These are phyloP conservation scores for Bisporella sp. DNA, from an alignment of 2,329 filamentous ascomycete species.

Conservation along the genomic window DNA sequence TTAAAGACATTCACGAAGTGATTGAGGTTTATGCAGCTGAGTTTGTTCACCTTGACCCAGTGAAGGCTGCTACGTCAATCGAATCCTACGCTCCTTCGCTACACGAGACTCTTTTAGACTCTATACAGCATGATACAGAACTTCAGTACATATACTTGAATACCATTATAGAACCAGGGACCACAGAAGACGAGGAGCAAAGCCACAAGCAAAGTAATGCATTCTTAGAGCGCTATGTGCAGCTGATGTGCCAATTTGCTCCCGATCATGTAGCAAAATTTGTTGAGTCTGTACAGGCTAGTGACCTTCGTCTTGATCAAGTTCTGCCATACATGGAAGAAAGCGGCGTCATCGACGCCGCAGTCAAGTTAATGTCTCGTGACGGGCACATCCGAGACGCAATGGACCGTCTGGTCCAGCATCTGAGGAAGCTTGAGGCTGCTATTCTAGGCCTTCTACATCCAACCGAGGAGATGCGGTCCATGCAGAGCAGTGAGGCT, in stretches of 20 bases:
- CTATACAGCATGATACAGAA: slow-evolving; percentile 45
- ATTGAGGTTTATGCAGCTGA: slow-evolving; percentile 50
- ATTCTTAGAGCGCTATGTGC: slow-evolving; percentile 78
- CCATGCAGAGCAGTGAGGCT: slow-evolving; percentile 50
- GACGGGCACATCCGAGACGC: slow-evolving; percentile 79
- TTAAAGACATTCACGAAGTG: slow-evolving; percentile 60
- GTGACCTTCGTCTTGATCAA: slow-evolving; percentile 71
- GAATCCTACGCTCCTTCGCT: slow-evolving; percentile 47
- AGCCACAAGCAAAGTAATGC: slow-evolving; percentile 41
- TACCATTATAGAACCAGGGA: slow-evolving; percentile 62
- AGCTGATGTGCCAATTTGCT: slow-evolving; percentile 84
- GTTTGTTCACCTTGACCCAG: slow-evolving; percentile 49
- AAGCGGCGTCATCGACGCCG: slow-evolving; percentile 85
- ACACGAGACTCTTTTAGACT: slow-evolving; percentile 46
- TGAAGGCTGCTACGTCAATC: slow-evolving; percentile 48
- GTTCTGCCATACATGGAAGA: slow-evolving; percentile 84
- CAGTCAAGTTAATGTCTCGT: slow-evolving; percentile 81
- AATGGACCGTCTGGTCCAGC: slow-evolving; percentile 77
- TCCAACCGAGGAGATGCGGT: slow-evolving; percentile 50
- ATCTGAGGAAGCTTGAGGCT: slow-evolving; percentile 72
- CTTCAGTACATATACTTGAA: slow-evolving; percentile 59
- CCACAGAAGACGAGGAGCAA: slow-evolving; percentile 28
- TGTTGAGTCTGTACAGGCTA: slow-evolving; percentile 66
- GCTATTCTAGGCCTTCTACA: slow-evolving; percentile 68
- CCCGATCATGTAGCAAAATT: slow-evolving; percentile 79